These are phyloP conservation scores for Asclepias syriaca DNA, from an alignment of 257 asterid genomes.

Conservation along the genomic window DNA sequence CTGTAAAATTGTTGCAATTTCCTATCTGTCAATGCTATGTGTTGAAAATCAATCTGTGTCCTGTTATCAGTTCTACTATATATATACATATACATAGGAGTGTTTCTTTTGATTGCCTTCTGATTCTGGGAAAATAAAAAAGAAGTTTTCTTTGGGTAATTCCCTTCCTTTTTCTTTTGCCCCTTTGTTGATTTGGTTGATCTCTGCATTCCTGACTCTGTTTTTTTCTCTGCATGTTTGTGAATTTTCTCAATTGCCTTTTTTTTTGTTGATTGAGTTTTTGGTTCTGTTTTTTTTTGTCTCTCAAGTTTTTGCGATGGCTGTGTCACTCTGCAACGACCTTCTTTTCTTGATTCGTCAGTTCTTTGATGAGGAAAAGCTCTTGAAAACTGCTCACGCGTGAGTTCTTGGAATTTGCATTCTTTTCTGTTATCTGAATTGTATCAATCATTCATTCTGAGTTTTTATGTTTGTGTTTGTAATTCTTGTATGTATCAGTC, in stretches of 20 bases:
- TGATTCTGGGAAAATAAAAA: too few species aligned
- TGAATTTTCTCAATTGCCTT: background rate
- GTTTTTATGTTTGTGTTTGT: background rate
- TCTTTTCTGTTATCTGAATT: too few species aligned
- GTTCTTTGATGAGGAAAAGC: conserved; percentile 65
- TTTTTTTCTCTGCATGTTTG: background rate
- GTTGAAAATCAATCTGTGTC: conserved; percentile 2
- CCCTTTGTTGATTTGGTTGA: background rate
- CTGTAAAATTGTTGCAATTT: background rate
- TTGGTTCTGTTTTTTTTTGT: background rate
- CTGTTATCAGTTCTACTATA: background rate
- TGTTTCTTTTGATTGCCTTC: background rate
- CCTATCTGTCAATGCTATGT: background rate
- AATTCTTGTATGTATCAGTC: conserved; percentile 29
- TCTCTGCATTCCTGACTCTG: background rate
- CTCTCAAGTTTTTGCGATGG: conserved; percentile 13
- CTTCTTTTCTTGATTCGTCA: conserved; percentile 63
- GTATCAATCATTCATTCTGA: too few species aligned
- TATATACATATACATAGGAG: too few species aligned
- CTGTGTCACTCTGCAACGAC: conserved; percentile 50
- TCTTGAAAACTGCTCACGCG: conserved; percentile 59
- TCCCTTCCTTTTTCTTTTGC: background rate
- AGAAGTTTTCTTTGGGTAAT: background rate
- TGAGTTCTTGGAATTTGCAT: conserved; percentile 23
- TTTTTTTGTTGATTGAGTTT: background rate